Percentiles rank a stretch among this genome's conserved stretches.
These are phyloP conservation scores for Metschnikowia picachoensis DNA, from an alignment of 805 yeast genomes.

Conservation along the genomic window DNA sequence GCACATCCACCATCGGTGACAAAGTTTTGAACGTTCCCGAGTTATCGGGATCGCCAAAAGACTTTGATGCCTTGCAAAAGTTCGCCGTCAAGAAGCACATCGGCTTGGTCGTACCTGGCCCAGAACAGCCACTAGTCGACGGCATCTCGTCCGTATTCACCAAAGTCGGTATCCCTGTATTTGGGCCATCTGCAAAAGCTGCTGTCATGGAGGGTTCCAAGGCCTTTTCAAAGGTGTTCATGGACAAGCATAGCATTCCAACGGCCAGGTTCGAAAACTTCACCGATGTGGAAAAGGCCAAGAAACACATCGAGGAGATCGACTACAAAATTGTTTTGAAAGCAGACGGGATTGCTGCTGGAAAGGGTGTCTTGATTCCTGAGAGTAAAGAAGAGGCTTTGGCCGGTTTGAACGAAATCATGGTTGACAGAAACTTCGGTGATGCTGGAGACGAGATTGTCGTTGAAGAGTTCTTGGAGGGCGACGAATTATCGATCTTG, in stretches of 20 bases:
- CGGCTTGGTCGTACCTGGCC: slow-evolving; percentile 88
- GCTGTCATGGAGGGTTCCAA: slow-evolving; percentile 97
- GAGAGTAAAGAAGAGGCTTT: slow-evolving; percentile 77
- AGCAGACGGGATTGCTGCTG: slow-evolving; percentile 98
- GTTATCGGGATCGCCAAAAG: slow-evolving; percentile 59
- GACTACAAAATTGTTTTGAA: slow-evolving; percentile 83
- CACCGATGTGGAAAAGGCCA: slow-evolving; percentile 71
- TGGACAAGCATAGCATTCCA: slow-evolving; percentile 89
- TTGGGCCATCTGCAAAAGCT: slow-evolving; percentile 92
- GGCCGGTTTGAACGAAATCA: slow-evolving; percentile 77
- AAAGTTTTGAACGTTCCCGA: slow-evolving; percentile 66
- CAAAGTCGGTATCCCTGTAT: slow-evolving; percentile 87
- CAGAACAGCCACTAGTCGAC: slow-evolving; percentile 98
- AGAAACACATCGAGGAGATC: slow-evolving; percentile 57
- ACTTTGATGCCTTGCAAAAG: slow-evolving; percentile 64
- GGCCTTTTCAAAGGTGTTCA: slow-evolving; percentile 88
- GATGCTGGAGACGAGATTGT: slow-evolving; percentile 90
- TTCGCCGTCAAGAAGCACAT: slow-evolving; percentile 70
- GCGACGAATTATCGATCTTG: slow-evolving; percentile 92
- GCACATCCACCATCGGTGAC: slow-evolving; percentile 52
- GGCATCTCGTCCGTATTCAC: slow-evolving; percentile 75
- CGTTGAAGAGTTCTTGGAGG: slow-evolving; percentile 92
- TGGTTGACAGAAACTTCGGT: slow-evolving; percentile 89
- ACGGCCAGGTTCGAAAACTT: slow-evolving; percentile 90
- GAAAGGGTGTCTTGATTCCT: slow-evolving; percentile 97